A percentile compares a stretch with the other conserved stretches of the same genome.
Evolutionary conservation across 768 basidiomycete species (phyloP).

Genomic region (Termitomyces sp.): DNA sequence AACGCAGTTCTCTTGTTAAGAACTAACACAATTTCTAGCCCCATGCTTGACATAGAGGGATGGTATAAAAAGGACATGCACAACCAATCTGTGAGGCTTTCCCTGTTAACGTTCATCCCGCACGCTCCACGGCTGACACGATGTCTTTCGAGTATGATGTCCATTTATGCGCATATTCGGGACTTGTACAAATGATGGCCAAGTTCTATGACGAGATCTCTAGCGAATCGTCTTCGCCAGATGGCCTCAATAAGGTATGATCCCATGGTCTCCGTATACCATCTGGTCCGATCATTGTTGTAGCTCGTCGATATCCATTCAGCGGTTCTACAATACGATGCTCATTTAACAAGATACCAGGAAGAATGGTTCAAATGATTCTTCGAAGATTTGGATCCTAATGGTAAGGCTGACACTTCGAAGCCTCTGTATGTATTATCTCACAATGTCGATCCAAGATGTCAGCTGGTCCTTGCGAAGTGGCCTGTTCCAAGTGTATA

Average conservation of each 20-base stretch:
- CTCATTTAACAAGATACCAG: slow-evolving; percentile 49
- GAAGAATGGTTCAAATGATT: slow-evolving; percentile 66
- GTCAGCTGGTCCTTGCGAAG: slow-evolving; percentile 57
- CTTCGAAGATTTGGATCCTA: slow-evolving; percentile 52
- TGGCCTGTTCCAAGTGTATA: slow-evolving; percentile 71
- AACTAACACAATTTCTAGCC: slow-evolving; percentile 28
- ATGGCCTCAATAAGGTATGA: slow-evolving; percentile 64
- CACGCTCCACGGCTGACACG: too few relatives aligned
- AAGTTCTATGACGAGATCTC: slow-evolving; percentile 77
- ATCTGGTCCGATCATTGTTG: slow-evolving; percentile 1
- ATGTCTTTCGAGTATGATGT: slow-evolving; percentile 75
- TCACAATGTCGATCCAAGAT: slow-evolving; percentile 35
- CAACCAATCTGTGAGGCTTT: slow-evolving; percentile 45
- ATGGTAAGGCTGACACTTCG: slow-evolving; percentile 34
- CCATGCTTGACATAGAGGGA: slow-evolving; percentile 65
- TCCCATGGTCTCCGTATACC: neutral
- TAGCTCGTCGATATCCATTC: slow-evolving; percentile 66
- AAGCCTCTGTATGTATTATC: neutral
- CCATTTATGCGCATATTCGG: slow-evolving; percentile 71
- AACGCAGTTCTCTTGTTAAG: neutral
- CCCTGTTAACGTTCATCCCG: neutral
- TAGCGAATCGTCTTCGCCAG: slow-evolving; percentile 62
- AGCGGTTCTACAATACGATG: slow-evolving; percentile 60
- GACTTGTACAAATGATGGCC: slow-evolving; percentile 64
- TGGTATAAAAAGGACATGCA: slow-evolving; percentile 74